phyloP scores from a whole-genome alignment of 1,139 yeast species.

The Saccharomyces pastorianus region DNA sequence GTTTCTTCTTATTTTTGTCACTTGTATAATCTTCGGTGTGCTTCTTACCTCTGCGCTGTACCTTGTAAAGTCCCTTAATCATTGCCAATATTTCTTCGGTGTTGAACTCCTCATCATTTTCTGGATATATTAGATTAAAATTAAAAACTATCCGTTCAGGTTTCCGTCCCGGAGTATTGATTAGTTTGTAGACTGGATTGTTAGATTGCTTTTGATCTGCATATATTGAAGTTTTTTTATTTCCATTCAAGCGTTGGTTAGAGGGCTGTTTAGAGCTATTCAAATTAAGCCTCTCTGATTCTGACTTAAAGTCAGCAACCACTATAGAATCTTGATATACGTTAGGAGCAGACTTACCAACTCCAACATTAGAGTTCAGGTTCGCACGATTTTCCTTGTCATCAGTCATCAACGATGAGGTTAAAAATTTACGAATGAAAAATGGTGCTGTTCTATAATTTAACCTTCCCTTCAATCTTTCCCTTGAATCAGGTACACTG shows the following conservation, averaged over 20 bases:
- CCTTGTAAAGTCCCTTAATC: constrained; percentile 31
- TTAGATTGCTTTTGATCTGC: constrained; percentile 10
- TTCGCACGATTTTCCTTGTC: neutral
- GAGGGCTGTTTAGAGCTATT: neutral
- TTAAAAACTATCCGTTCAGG: constrained; percentile 59
- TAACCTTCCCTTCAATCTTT: neutral
- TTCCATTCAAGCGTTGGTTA: neutral
- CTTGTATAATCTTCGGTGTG: neutral
- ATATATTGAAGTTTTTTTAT: neutral
- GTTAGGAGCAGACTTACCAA: neutral
- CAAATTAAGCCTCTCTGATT: neutral
- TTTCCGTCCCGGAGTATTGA: constrained; percentile 49
- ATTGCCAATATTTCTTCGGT: constrained; percentile 53
- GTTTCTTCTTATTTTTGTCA: neutral
- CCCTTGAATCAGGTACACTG: neutral
- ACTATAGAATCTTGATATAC: neutral
- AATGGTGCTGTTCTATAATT: neutral
- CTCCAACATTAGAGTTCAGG: neutral
- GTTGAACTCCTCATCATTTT: constrained; percentile 44
- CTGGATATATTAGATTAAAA: constrained; percentile 46
- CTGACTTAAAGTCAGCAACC: neutral
- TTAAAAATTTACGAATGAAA: neutral
- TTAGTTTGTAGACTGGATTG: constrained; percentile 37
- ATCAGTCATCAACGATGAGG: neutral
- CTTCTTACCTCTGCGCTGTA: neutral